These are phyloP conservation scores for Asterella californica DNA, from an alignment of 225 moss, liverwort and hornwort species.

Conservation along the genomic window DNA sequence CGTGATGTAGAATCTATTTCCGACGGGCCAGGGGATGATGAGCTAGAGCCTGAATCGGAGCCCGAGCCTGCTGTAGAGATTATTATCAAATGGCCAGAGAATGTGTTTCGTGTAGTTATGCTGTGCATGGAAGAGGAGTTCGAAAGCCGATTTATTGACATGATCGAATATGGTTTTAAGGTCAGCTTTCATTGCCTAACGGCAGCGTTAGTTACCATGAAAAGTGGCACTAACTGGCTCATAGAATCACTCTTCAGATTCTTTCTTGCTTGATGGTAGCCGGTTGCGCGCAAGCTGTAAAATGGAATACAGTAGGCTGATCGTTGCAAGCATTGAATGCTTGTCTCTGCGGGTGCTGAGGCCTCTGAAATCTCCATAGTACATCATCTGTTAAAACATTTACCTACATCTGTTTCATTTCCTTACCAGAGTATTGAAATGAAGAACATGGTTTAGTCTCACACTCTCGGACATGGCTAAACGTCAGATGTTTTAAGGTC, in stretches of 20 bases:
- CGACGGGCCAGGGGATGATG: background rate
- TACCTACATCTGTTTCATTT: too few species aligned
- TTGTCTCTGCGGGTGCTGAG: too few species aligned
- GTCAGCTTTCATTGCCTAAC: slow-evolving; percentile 12
- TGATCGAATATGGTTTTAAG: slow-evolving; percentile 48
- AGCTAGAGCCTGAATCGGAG: background rate
- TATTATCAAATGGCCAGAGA: slow-evolving; percentile 38
- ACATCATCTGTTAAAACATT: too few species aligned
- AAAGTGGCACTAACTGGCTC: background rate
- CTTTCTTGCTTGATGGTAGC: background rate
- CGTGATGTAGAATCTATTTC: background rate
- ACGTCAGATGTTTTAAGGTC: too few species aligned
- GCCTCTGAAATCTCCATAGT: too few species aligned
- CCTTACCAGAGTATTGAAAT: too few species aligned
- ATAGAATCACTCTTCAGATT: background rate
- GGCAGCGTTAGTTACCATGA: background rate
- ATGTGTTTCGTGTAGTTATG: slow-evolving; percentile 41
- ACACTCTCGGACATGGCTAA: too few species aligned
- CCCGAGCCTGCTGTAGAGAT: slow-evolving; percentile 25
- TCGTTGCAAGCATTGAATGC: background rate
- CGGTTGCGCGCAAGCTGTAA: background rate
- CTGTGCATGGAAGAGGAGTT: slow-evolving; percentile 54
- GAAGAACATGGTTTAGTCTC: too few species aligned
- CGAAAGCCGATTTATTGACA: slow-evolving; percentile 48
- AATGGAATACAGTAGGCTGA: background rate